Evolutionary conservation across 306 rosid genomes (phyloP).

Genomic region (Leucaena leucocephala): DNA sequence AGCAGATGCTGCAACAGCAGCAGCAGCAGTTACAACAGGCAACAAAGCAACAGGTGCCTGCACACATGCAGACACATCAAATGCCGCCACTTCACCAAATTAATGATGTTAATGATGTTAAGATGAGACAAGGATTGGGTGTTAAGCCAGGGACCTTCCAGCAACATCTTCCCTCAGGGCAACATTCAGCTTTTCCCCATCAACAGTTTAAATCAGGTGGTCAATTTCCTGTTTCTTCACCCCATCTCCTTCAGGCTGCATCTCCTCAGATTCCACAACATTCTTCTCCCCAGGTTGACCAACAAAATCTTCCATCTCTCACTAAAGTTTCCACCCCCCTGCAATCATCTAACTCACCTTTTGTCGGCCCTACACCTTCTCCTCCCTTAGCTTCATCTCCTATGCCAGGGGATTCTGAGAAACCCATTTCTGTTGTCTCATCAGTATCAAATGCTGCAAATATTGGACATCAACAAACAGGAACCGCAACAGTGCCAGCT

Average conservation of each 20-base stretch:
- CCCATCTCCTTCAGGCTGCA: constrained; percentile 74
- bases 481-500: constrained; percentile 55
- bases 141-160: constrained; percentile 74
- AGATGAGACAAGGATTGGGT: constrained; percentile 65
- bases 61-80: constrained; percentile 70
- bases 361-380: constrained; percentile 80
- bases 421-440: constrained; percentile 61
- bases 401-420: constrained; percentile 81
- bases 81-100: constrained; percentile 72
- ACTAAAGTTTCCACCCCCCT: constrained; percentile 75
- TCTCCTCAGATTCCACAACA: constrained; percentile 88
- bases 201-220: constrained; percentile 71
- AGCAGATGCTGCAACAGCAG: constrained; percentile 53
- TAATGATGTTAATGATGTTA: constrained; percentile 70
- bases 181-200: constrained; percentile 75
- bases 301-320: constrained; percentile 60
- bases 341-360: constrained; percentile 85
- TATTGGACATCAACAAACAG: constrained; percentile 69
- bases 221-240: constrained; percentile 67
- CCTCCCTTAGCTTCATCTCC: constrained; percentile 92
- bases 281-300: constrained; percentile 94
- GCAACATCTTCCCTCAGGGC: constrained; percentile 69
- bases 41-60: constrained; percentile 67
- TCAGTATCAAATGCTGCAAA: constrained; percentile 65
- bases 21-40: constrained; percentile 60